Evolutionary conservation across 2,329 filamentous ascomycete species (phyloP).

Genomic region (Xylaria sp.): DNA sequence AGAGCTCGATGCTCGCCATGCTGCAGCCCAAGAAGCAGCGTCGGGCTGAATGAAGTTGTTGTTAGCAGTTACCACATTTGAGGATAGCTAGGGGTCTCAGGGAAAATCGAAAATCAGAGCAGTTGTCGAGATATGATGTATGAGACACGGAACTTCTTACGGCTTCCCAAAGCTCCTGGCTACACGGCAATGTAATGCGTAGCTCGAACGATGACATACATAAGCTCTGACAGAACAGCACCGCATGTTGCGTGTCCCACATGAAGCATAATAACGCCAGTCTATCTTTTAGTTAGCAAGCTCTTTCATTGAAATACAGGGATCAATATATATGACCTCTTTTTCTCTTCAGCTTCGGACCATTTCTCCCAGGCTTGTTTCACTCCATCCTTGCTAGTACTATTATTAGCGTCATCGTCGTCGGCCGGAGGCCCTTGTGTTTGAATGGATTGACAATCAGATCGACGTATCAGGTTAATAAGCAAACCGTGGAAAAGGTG

Average conservation of each 20-base stretch:
- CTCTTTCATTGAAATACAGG: neutral
- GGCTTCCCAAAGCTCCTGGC: constrained; percentile 68
- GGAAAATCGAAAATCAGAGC: too few relatives aligned
- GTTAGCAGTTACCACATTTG: neutral
- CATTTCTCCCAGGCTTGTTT: constrained; percentile 64
- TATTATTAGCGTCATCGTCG: constrained; percentile 15
- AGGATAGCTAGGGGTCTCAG: too few relatives aligned
- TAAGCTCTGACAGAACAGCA: constrained; percentile 72
- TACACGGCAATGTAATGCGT: constrained; percentile 65
- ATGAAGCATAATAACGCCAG: constrained; percentile 70
- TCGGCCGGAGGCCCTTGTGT: constrained; percentile 38
- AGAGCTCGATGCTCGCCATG: constrained; percentile 50
- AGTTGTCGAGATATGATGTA: neutral
- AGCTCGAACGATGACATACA: constrained; percentile 75
- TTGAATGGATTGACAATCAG: constrained; percentile 52
- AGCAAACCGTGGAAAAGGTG: constrained; percentile 62
- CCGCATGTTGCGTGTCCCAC: constrained; percentile 74
- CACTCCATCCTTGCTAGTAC: constrained; percentile 53
- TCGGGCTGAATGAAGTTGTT: constrained; percentile 48
- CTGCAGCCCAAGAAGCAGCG: constrained; percentile 60
- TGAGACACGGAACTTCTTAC: neutral
- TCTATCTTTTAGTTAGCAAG: constrained; percentile 45
- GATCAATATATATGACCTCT: constrained; percentile 54
- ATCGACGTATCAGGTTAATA: constrained; percentile 54
- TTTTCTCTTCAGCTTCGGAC: constrained; percentile 67